Evolutionary conservation across 2,329 filamentous ascomycete species (phyloP), one percentile per base, ranked within the genome.

Genomic region (Exutisphaerella laricina): DNA sequence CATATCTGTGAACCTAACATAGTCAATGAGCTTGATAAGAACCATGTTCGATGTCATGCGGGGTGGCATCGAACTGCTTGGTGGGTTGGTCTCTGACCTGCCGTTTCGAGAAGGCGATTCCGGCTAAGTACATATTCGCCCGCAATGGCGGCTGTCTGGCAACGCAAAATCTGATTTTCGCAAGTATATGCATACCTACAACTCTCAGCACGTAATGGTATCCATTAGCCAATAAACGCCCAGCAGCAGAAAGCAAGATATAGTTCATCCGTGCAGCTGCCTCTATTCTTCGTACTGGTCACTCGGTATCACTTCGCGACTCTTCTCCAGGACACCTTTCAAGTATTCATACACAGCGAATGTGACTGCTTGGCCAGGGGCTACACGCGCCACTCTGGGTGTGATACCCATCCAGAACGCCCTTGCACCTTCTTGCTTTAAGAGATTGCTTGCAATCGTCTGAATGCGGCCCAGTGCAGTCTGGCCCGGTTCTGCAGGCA

Each of bases 331-430:
- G 4, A 72, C 55, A n/a, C 61, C 66, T 58, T 72, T 73, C 45
- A 74, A 50, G 43, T 71, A 74, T 53, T 74, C 71, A 46, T 74
- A 74, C 13, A 74, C 71, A 13, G 71, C 82, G 56, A 84, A 84
- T 2, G 80, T 84, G 32, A 84, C 80, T 13, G 81, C 92, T 73
- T 98, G 92, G 34, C 92, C 92, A 5, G 92, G 92, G 18, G 92
- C 92, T 41, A 98, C 92, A 61, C 92, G 81, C 88, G 97, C 97
- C 56, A 98, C 85, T 58, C 92, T 80, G 5, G 92, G 92, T 34
- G 92, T 98, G 68, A 98, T 98, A 59, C 92, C 92, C 77, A 97
- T 97, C 75, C 95, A 98, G 70, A 98, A 98, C 35, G 92, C 92
- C 58, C 88, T 82, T 56, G 90, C 74, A 25, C 92, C 92, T 70